A percentile compares a stretch with the other conserved stretches of the same genome.
These are phyloP conservation scores for Termitomyces eurrhizus DNA, from an alignment of 768 basidiomycete genomes.

Conservation along the genomic window DNA sequence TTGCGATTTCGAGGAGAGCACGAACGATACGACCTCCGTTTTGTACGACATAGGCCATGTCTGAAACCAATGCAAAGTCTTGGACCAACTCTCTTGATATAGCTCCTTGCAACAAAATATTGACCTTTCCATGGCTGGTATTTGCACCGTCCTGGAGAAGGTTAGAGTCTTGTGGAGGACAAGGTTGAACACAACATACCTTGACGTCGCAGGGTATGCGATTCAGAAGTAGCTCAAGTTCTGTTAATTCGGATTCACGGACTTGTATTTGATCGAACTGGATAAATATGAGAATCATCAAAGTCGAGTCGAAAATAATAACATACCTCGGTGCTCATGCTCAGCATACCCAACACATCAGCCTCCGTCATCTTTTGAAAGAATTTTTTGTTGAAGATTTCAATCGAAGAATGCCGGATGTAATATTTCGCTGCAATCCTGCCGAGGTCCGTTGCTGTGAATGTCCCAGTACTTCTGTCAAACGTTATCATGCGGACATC, in stretches of 20 bases:
- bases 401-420: constrained; percentile 80
- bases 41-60: constrained; percentile 90
- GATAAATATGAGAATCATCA: not conserved
- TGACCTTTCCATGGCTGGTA: constrained; percentile 76
- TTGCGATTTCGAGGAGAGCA: constrained; percentile 91
- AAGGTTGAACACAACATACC: constrained; percentile 32
- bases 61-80: constrained; percentile 95
- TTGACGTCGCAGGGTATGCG: constrained; percentile 77
- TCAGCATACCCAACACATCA: constrained; percentile 81
- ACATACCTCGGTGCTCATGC: constrained; percentile 83
- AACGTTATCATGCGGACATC: constrained; percentile 80
- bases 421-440: constrained; percentile 97
- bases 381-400: constrained; percentile 80
- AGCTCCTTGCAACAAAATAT: constrained; percentile 88
- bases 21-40: constrained; percentile 93
- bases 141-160: constrained; percentile 50
- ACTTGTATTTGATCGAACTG: constrained; percentile 96
- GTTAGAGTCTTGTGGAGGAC: not conserved
- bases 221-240: constrained; percentile 69
- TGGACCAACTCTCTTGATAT: constrained; percentile 80
- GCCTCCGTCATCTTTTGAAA: constrained; percentile 87
- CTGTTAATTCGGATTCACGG: constrained; percentile 83
- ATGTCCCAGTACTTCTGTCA: constrained; percentile 51
- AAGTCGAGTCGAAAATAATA: constrained; percentile 16
- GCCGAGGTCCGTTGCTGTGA: constrained; percentile 86